Evolutionary conservation across 2,329 filamentous ascomycete genomes (phyloP), one percentile per base, ranked within the genome.

Genomic region (Aspergillus sp.): DNA sequence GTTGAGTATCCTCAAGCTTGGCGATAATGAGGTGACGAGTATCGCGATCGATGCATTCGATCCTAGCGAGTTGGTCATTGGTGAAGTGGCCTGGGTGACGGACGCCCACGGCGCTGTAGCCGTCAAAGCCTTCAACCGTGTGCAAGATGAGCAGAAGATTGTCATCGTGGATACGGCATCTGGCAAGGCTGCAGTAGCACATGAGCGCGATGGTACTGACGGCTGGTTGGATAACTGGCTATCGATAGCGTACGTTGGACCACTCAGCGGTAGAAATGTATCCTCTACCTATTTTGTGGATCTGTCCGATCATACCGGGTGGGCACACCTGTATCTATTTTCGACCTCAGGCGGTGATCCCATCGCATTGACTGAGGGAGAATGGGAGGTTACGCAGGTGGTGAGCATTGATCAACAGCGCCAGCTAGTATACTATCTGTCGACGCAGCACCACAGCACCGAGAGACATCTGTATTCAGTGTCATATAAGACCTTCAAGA

Each of bases 381-480:
- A 87, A 17, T 90, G 86, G 84, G 87, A 90, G 66, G 87, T 90
- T 2, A 76, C 77, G 0, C 64, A 77, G 0, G 82, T 90, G 47
- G 72, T 86, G 37, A 84, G 86, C 64, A 78, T 90, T 49, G 86
- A 90, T 66, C 77, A 77, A 0, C 68, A 75, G 40, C 80, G 80
- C 6, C 77, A 81, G 25, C 72, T 87, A 6, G 72, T 90, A 52
- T 89, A 89, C 75, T 90, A 84, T 74, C 79, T 81, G 2, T 87
- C 87, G 1, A 87, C 86, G 0, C 82, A 87, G 65, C 80, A 79
- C 44, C 85, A 90, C 75, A 85, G 83, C 59, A 89, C 86, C 0
- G 87, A 90, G 68, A 80, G 84, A 2, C 87, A 90, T 63, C 65
- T 90, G 5, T 90, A 88, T 76, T 87, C 84, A 2, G 84, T 90